Evolutionary conservation across 345 rosid genomes (phyloP), one percentile per base, ranked within the genome.

Genomic region (Lumnitzera racemosa): DNA sequence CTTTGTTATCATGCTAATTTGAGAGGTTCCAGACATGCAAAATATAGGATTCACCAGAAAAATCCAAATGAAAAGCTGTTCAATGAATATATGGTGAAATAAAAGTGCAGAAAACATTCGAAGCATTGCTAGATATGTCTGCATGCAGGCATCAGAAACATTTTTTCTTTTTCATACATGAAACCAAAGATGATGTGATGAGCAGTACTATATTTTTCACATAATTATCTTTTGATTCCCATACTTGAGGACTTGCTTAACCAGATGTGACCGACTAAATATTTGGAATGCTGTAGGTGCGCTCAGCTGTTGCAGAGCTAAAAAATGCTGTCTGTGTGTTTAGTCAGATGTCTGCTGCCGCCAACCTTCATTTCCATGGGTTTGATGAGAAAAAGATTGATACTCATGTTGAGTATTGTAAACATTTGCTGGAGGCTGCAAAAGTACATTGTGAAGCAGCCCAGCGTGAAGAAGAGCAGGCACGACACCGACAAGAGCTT

Each of bases 321-420:
- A 91, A 90, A 76, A 94, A 94, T 78, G 97, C 96, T 70, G 97
- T 94, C 51, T 90, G 92, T 24, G 64, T 90, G 59, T 90, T 94
- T 71, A 83, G 87, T 74, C 95, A 81, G 62, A 61, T 94, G 70
- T 86, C 91, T 68, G 97, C 95, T 68, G 89, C 95, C 61, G 87
- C 99, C 63, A 89, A 83, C 79, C 96, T 84, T 58, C 88, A 90
- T 56, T 81, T 85, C 70, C 97, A 90, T 76, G 97, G 95, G 65
- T 90, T 94, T 78, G 99, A 90, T 74, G 80, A 83, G 77, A 94
- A 94, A 83, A 94, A 94, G 78, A 94, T 94, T 69, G 88, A 86
- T 64, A 94, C 99, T 48, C 99, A 90, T 71, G 97, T 88, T 54
- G 97, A 84, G 67, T 94, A 94, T 76, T 94, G 97, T 80, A 86